Percentiles rank a stretch among this genome's conserved stretches.
These are phyloP conservation scores for Hymenoscyphus fructigenus DNA, from an alignment of 2,329 filamentous ascomycete species.

Conservation along the genomic window DNA sequence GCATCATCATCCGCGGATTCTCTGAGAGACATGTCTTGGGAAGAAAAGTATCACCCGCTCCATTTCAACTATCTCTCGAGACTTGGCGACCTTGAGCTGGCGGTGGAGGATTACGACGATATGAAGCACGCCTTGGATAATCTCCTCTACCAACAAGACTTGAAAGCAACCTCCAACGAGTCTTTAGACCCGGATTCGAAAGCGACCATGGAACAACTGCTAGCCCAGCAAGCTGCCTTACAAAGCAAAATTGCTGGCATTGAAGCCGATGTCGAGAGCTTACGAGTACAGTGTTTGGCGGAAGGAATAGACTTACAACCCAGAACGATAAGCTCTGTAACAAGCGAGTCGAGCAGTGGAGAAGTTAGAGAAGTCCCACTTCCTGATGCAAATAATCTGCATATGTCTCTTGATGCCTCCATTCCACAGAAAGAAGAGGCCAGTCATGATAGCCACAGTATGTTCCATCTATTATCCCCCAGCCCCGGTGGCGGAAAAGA, in stretches of 20 bases:
- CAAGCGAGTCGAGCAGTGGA: neutral
- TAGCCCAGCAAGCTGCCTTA: conserved; percentile 10
- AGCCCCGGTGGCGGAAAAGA: conserved; percentile 5
- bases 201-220: conserved; percentile 6
- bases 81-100: conserved; percentile 24
- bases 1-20: neutral
- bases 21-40: neutral
- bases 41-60: conserved; percentile 15
- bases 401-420: neutral
- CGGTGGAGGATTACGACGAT: conserved; percentile 14
- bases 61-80: conserved; percentile 17
- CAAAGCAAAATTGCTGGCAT: conserved; percentile 16
- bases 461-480: conserved; percentile 16
- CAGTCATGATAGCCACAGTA: conserved; percentile 13
- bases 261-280: conserved; percentile 14
- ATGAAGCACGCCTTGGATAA: conserved; percentile 10
- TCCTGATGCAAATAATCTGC: neutral
- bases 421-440: neutral
- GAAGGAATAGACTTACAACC: conserved; percentile 17
- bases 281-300: conserved; percentile 15
- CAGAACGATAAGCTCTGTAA: neutral
- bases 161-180: neutral
- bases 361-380: neutral
- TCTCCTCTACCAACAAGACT: conserved; percentile 9
- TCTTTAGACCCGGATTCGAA: conserved; percentile 2